These are phyloP conservation scores for Venturiaceae sp. DNA, from an alignment of 2,329 filamentous ascomycete species.

Conservation along the genomic window DNA sequence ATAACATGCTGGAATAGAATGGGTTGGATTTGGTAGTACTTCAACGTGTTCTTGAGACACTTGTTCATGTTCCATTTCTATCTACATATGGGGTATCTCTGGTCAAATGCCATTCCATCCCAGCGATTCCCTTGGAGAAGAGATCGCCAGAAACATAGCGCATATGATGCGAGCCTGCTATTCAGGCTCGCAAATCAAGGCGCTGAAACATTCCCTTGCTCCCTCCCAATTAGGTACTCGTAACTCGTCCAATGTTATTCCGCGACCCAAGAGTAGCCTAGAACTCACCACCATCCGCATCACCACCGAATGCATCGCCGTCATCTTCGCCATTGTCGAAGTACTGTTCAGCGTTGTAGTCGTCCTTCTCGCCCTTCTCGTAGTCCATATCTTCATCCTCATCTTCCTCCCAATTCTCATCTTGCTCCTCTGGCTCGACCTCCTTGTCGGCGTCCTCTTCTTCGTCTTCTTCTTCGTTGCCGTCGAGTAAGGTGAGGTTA, in stretches of 20 bases:
- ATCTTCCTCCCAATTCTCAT: constrained; percentile 49
- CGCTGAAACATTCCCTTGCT: too few species aligned
- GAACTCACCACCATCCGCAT: constrained; percentile 2
- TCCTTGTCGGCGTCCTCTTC: constrained; percentile 35
- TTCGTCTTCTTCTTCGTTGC: constrained; percentile 28
- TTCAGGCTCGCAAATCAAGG: too few species aligned
- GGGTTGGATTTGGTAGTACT: too few species aligned
- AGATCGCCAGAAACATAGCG: background rate
- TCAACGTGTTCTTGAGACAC: too few species aligned
- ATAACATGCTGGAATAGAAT: too few species aligned
- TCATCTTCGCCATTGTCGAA: constrained; percentile 52
- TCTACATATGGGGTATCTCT: background rate
- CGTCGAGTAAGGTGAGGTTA: constrained; percentile 17
- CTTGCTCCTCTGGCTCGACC: constrained; percentile 35
- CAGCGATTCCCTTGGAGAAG: background rate
- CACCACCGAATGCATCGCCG: constrained; percentile 22
- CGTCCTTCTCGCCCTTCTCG: constrained; percentile 45
- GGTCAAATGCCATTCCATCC: background rate
- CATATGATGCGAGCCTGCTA: too few species aligned
- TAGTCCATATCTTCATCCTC: constrained; percentile 49
- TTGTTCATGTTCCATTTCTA: too few species aligned
- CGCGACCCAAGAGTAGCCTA: too few species aligned
- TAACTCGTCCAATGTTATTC: too few species aligned
- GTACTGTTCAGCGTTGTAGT: constrained; percentile 57
- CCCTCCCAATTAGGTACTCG: too few species aligned